phyloP scores from a whole-genome alignment of 2,329 filamentous ascomycete species.

The Trichoderma asperellum region DNA sequence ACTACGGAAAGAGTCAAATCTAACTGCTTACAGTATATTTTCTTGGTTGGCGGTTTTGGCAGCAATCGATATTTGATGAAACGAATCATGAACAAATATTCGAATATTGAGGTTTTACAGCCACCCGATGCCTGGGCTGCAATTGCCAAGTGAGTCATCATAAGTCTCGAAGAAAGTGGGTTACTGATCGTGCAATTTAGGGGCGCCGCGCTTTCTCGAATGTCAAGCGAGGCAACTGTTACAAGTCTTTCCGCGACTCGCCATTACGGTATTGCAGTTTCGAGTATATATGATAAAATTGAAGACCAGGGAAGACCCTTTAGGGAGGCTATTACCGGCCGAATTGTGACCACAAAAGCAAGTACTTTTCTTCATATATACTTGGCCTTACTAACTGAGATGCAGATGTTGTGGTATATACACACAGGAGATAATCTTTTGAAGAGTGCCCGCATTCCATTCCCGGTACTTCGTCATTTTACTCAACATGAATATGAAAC shows the following conservation, averaged over 20 bases:
- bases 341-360: background rate
- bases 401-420: background rate
- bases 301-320: background rate
- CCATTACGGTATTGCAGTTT: background rate
- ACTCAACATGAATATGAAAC: background rate
- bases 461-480: fast-evolving
- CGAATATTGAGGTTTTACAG: background rate
- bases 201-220: background rate
- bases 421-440: background rate
- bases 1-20: no score
- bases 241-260: background rate
- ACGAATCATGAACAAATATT: background rate
- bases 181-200: background rate
- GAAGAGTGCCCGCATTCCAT: background rate
- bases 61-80: background rate
- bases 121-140: background rate
- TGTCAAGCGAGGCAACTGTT: background rate
- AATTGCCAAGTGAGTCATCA: background rate
- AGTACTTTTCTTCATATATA: background rate
- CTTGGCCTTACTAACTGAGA: background rate
- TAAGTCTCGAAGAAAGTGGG: background rate
- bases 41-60: background rate
- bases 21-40: background rate
- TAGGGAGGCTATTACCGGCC: background rate
- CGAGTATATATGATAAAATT: background rate